Conservation (phyloP, 192 early-diverging fungal species). For the Blastocladiella britannica region DNA sequence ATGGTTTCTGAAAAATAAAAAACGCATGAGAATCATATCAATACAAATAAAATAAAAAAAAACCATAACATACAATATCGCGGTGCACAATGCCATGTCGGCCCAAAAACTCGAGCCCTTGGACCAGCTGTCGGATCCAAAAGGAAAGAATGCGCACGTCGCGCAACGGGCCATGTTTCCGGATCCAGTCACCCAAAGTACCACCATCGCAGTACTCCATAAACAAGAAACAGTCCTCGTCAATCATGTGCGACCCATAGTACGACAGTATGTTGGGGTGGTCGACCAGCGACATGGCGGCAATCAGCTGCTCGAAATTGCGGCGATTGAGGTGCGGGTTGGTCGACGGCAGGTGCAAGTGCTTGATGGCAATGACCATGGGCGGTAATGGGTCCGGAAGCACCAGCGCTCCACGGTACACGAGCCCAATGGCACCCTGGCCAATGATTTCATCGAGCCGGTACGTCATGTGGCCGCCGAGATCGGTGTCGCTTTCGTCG, state of each 20-base stretch:
- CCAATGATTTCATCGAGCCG: background rate
- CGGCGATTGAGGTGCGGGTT: background rate
- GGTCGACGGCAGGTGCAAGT: background rate
- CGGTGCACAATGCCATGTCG: conserved; percentile 68
- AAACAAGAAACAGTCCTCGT: conserved; percentile 68
- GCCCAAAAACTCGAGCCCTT: conserved; percentile 69
- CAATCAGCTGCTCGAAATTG: conserved; percentile 63
- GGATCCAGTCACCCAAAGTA: conserved; percentile 35
- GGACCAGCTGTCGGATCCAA: conserved; percentile 62
- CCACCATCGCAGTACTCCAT: conserved; percentile 80
- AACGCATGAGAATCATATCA: background rate
- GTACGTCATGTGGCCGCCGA: too few species aligned
- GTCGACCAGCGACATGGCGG: conserved; percentile 67
- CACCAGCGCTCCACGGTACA: background rate
- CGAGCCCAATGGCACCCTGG: background rate
- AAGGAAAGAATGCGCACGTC: conserved; percentile 43
- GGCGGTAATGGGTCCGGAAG: background rate
- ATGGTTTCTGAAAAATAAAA: background rate
- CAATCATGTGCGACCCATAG: conserved; percentile 72
- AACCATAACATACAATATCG: conserved; percentile 31
- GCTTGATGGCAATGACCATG: background rate
- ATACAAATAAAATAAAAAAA: too few species aligned
- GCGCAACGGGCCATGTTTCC: conserved; percentile 56
- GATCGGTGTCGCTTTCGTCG: too few species aligned
- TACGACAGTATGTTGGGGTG: conserved; percentile 81